Evolutionary conservation across 2,329 filamentous ascomycete genomes (phyloP), one percentile per base, ranked within the genome.

Genomic region (Setomelanomma holmii): DNA sequence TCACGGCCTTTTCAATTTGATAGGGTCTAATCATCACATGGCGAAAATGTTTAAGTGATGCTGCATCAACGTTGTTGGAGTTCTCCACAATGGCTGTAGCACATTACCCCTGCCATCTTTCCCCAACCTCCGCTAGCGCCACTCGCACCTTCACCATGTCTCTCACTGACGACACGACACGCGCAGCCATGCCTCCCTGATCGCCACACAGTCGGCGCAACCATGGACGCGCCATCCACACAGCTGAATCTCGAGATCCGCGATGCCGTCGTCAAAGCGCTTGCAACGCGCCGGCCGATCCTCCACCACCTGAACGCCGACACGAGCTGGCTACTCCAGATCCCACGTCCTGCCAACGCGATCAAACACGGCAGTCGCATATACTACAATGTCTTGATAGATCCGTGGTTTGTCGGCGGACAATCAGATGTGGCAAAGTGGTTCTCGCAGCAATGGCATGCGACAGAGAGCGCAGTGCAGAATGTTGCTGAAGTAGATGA

Each of bases 281-380:
- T 80, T 41, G 68, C 73, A 23, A 72, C 72, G 43, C 76, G 75
- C 35, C 76, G 81, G 21, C 83, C 83, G 1, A 66, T 88, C 35
- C 78, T 89, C 7, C 82, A 84, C 45, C 86, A 89, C 69, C 77
- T 89, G 24, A 89, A 88, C 68, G 86, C 82, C 60, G 86, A 89
- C 72, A 87, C 85, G 4, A 84, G 82, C 19, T 89, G 86, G 86
- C 77, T 89, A 2, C 74, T 89, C n/a, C 85, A 86, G 54, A 76
- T 89, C 7, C 85, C 86, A 1, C 80, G 82, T 39, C 85, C 84
- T 4, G 62, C 73, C 0, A 71, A 73, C 23, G 73, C 74, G 2
- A 63, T 75, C 19, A 75, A 71, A 41, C 76, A 78, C 35, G 73
- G 72, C n/a, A 67, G 64, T 43, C 79, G 81, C 16, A 74, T 76